Evolutionary conservation across 768 basidiomycete species (phyloP), one percentile per base, ranked within the genome.

Genomic region (Vishniacozyma victoriae): DNA sequence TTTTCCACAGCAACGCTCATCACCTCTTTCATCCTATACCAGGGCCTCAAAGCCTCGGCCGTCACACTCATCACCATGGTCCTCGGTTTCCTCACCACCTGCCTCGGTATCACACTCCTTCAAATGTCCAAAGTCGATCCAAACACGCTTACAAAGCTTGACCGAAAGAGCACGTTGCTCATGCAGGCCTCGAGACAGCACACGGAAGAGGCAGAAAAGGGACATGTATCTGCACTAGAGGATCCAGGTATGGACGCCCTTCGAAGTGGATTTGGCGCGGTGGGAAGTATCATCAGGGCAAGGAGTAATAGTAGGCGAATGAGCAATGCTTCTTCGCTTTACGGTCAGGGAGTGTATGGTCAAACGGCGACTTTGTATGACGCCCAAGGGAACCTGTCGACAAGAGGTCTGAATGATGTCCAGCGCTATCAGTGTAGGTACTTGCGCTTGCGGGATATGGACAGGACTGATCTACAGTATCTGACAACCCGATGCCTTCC

Each of bases 181-280:
- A 79, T 99, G 25, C 83, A 87, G 71, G 92, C 88, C n/a, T 79
- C 88, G 1, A 80, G 82, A 16, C 67, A 76, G 19, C 81, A 82
- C 36, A 86, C 85, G 2, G 84, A 86, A 55, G 75, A 75, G 0
- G 59, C 77, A 26, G 83, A 83, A 46, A 88, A 90, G 71, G 87
- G 87, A 63, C 81, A 81, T 13, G 60, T 76, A 1, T 50, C 78
- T 4, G 83, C 80, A 0, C 48, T 82, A 16, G 90, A 96, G 69
- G 89, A 97, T 57, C 92, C 93, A 0, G 92, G 92, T 2, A 86
- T 95, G 70, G 91, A 90, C 54, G 80, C 91, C 1, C 78, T 97
- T 0, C 80, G 95, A 15, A 92, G 93, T 14, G 85, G 85, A 2
- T 92, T 92, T 60, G 90, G 92, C 3, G 79, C 91, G 0, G 76